Evolutionary conservation across 176 grass and related monocot species (phyloP), one percentile per base, ranked within the genome.

Genomic region (Bolboschoenus planiculmis): DNA sequence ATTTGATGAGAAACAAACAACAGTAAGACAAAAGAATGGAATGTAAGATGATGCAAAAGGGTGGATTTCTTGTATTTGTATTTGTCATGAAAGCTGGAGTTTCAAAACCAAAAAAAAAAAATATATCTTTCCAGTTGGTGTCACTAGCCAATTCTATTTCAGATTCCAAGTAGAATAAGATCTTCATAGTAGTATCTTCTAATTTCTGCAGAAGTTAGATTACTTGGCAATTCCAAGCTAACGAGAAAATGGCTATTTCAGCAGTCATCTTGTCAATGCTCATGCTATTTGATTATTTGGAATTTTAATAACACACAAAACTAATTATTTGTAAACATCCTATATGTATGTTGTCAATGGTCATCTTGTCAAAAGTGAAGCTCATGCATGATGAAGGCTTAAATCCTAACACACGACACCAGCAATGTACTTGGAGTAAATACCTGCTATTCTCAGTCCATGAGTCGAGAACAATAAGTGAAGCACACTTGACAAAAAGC

Each of bases 391-490:
- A 51, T 44, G 14, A 51, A 76, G 13, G 64, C 46, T 31, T 76
- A 51, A 75, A 2, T 10, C 6, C 21, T 72, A 44, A 72, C 7
- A 44, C n/a, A 43, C n/a, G 31, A 76, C 50, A 75, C 23, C 42
- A 51, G 14, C 4, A 18, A 48, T 31, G 43, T 48, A 50, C 11
- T 50, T 50, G 16, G 56, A 79, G 30, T 57, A 29, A 58, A 3
- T 91, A 98, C 95, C 95, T 94, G 88, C 81, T 98, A 84, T 62
- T 93, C 77, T 91, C 92, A 74, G 84, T 90, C 95, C 95, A 98
- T 51, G 95, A 95, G 78, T 98, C 95, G n/a, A 98, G 86, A 42
- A 98, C 87, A 34, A 98, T 91, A 62, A 89, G 88, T 70, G 95
- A 79, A 37, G 92, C 92, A 84, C 91, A 88, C 87, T 94, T 95